phyloP scores from a whole-genome alignment of 805 yeast genomes.

The Cyberlindnera japonica region DNA sequence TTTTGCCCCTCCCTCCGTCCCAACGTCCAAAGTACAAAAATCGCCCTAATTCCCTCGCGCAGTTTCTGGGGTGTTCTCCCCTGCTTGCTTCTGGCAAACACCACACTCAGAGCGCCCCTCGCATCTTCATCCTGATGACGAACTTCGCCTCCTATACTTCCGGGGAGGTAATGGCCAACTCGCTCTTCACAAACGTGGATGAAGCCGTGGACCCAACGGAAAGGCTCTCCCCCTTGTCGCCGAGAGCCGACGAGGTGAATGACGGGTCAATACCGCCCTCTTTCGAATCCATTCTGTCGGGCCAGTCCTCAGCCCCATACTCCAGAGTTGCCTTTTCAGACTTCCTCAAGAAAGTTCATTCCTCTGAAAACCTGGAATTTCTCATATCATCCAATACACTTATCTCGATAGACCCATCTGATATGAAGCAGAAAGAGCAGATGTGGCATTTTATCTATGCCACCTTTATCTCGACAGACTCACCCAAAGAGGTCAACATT shows the following conservation, averaged over 20 bases:
- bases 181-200: slow-evolving; percentile 1
- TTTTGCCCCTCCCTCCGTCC: slow-evolving; percentile 3
- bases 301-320: slow-evolving; percentile 24
- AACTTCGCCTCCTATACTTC: slow-evolving; percentile 4
- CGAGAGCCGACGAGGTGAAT: slow-evolving; percentile 13
- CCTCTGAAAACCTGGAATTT: slow-evolving; percentile 28
- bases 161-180: neutral
- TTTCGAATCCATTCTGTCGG: slow-evolving; percentile 23
- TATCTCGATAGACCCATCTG: slow-evolving; percentile 9
- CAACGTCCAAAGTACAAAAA: neutral
- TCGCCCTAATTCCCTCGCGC: neutral
- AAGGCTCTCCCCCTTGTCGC: slow-evolving; percentile 17
- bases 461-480: slow-evolving; percentile 38
- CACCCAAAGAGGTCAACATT: slow-evolving; percentile 34
- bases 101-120: neutral
- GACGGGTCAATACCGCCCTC: slow-evolving; percentile 18
- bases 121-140: neutral
- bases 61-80: neutral
- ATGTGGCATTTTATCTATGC: slow-evolving; percentile 30
- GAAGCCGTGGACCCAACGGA: slow-evolving; percentile 2
- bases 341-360: slow-evolving; percentile 24
- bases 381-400: slow-evolving; percentile 21
- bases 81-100: neutral
- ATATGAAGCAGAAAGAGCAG: slow-evolving; percentile 8
- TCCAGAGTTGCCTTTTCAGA: slow-evolving; percentile 26